Evolutionary conservation across 1,284 basidiomycete genomes (phyloP).

Genomic region (Ustilago cynodontis): DNA sequence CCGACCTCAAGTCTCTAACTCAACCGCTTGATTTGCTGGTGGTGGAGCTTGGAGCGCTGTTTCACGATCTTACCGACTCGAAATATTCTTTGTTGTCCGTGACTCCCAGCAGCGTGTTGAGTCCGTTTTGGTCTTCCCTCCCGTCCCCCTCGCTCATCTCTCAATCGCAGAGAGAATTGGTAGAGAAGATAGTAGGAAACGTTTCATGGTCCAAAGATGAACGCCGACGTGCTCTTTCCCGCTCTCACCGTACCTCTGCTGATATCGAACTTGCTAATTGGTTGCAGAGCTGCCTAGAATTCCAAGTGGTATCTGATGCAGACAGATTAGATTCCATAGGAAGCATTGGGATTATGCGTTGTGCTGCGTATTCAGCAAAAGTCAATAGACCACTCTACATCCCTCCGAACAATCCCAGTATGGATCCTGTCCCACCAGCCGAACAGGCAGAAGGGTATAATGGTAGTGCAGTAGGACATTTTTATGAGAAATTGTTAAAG

Average conservation of each 20-base stretch:
- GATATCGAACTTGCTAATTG: conserved; percentile 72
- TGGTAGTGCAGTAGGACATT: conserved; percentile 81
- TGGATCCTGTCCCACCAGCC: conserved; percentile 42
- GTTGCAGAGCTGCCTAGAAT: conserved; percentile 81
- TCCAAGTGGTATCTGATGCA: conserved; percentile 92
- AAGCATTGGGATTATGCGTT: conserved; percentile 87
- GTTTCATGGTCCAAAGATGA: conserved; percentile 90
- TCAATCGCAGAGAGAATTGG: conserved; percentile 27
- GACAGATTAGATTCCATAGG: conserved; percentile 93
- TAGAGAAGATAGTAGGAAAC: conserved; percentile 78
- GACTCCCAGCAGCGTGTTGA: conserved; percentile 13
- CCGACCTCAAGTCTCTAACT: conserved; percentile 53
- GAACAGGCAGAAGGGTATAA: conserved; percentile 69
- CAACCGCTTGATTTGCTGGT: conserved; percentile 76
- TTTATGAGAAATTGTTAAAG: conserved; percentile 78
- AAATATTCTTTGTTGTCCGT: conserved; percentile 75
- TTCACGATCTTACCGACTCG: conserved; percentile 89
- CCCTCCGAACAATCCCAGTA: conserved; percentile 42
- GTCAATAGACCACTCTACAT: conserved; percentile 79
- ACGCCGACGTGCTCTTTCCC: conserved; percentile 2
- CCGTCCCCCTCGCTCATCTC: conserved; percentile 1
- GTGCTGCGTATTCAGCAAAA: conserved; percentile 82
- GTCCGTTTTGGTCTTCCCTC: conserved; percentile 24
- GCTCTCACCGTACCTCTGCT: not conserved
- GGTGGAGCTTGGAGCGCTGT: conserved; percentile 80